Evolutionary conservation across 1,284 basidiomycete species (phyloP), one percentile per base, ranked within the genome.

Genomic region (Moesziomyces aphidis): DNA sequence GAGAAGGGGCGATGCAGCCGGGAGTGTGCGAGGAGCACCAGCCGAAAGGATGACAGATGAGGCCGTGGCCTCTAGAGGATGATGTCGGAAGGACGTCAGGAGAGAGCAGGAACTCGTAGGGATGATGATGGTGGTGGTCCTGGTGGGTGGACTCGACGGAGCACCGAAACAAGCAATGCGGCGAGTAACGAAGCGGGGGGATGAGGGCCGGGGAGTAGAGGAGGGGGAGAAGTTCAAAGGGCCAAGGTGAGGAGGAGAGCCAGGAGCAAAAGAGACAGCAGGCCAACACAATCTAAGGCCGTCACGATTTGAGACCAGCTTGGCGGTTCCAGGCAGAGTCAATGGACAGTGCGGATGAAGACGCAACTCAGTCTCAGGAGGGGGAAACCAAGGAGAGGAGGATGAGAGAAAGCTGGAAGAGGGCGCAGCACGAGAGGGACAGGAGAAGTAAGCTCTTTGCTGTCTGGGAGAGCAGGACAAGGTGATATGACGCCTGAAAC

Each of bases 171-270:
- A 39, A 56, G 55, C 48, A 56, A 56, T 22, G 23, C 43, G 50
- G 31, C 28, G 11, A 22, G 43, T 24, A 10, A 31, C 34, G 46
- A 21, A 21, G 34, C n/a, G 42, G 23, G 36, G 24, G 24, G 31
- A 31, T 43, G 26, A 34, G 34, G 26, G 39, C 13, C 19, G 17
- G 21, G 22, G 28, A 39, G 44, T 36, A 39, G 23, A 19, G 24
- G 39, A 21, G 57, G 42, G 44, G 43, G 63, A 66, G 57, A 60
- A 66, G 62, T 64, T 64, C 51, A 64, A 28, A 28, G 26, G 26
- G 26, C 26, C 26, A 28, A 57, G 34, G 28, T 19, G 8, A 3
- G n/a, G 36, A 21, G 43, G 51, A 52, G 31, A 31, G 44, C 17
- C 17, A 21, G 11, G 48, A 39, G 31, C 8, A 39, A 26, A 19